phyloP scores from a whole-genome alignment of 176 grass and related monocot genomes.

The Chrysopogon serrulatus region DNA sequence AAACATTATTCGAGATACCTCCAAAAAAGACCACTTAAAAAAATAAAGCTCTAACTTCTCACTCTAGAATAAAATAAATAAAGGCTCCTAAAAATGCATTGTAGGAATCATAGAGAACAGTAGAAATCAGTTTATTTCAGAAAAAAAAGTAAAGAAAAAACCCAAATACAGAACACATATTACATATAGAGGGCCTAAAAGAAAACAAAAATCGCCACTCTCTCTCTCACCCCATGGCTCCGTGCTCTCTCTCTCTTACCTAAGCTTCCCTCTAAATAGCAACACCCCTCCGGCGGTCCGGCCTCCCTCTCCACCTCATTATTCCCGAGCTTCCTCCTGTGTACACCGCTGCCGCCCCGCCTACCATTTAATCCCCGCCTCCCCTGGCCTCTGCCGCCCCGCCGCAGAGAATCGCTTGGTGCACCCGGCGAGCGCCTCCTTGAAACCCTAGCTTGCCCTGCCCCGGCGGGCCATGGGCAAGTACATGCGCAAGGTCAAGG shows the following conservation, averaged over 20 bases:
- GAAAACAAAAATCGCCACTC: background rate
- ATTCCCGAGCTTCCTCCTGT: background rate
- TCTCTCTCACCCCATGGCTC: too few relatives aligned
- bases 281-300: background rate
- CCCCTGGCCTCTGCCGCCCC: background rate
- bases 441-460: background rate
- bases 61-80: background rate
- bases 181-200: background rate
- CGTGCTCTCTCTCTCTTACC: background rate
- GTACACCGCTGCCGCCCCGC: background rate
- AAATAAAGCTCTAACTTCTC: background rate
- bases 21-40: background rate
- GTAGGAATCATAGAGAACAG: background rate
- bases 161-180: background rate
- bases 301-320: background rate
- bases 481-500: conserved; percentile 73
- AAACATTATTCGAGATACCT: background rate
- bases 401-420: background rate
- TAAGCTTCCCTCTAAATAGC: conserved; percentile 24
- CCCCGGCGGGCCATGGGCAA: conserved; percentile 43
- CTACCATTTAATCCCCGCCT: conserved; percentile 6
- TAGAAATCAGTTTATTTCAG: background rate
- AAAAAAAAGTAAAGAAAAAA: background rate
- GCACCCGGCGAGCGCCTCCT: background rate
- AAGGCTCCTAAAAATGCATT: background rate